These are phyloP conservation scores for Chalciporus sp. DNA, from an alignment of 1,284 basidiomycete genomes.

Conservation along the genomic window DNA sequence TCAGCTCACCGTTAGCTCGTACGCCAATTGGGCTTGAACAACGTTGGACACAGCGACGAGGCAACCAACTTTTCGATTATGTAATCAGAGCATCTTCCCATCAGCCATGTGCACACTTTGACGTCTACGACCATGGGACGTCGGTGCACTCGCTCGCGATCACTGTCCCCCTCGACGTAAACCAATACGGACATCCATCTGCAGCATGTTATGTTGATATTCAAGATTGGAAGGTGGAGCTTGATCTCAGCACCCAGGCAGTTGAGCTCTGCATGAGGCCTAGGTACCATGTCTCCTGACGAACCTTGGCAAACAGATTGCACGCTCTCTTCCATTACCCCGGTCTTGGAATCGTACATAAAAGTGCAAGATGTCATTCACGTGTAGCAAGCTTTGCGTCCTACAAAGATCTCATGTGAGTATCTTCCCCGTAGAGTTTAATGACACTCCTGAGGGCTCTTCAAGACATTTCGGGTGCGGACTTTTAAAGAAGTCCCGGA, in stretches of 20 bases:
- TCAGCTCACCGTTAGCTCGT: constrained; percentile 12
- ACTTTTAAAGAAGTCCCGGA: constrained; percentile 6
- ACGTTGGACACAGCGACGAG: constrained; percentile 20
- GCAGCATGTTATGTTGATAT: not conserved
- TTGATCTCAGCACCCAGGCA: not conserved
- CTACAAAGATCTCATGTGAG: constrained; percentile 21
- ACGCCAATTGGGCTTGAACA: constrained; percentile 16
- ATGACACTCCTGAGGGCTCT: constrained; percentile 10
- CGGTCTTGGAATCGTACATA: constrained; percentile 13
- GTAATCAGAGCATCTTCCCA: constrained; percentile 25
- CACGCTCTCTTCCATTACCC: constrained; percentile 7
- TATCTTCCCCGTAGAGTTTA: constrained; percentile 19
- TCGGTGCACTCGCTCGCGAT: too few relatives aligned
- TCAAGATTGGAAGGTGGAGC: constrained; percentile 1
- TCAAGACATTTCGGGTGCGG: constrained; percentile 6
- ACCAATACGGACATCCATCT: not conserved
- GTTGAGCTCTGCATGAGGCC: constrained; percentile 3
- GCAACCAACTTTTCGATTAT: constrained; percentile 25
- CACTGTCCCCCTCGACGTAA: not conserved
- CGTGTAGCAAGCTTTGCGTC: not conserved
- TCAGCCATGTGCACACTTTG: not conserved
- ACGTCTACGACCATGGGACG: too few relatives aligned
- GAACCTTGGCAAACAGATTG: constrained; percentile 2
- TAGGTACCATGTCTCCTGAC: not conserved
- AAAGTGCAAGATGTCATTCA: constrained; percentile 14